Base-by-base conservation (phyloP, 345 rosid genomes). In the Salix purpurea region DNA sequence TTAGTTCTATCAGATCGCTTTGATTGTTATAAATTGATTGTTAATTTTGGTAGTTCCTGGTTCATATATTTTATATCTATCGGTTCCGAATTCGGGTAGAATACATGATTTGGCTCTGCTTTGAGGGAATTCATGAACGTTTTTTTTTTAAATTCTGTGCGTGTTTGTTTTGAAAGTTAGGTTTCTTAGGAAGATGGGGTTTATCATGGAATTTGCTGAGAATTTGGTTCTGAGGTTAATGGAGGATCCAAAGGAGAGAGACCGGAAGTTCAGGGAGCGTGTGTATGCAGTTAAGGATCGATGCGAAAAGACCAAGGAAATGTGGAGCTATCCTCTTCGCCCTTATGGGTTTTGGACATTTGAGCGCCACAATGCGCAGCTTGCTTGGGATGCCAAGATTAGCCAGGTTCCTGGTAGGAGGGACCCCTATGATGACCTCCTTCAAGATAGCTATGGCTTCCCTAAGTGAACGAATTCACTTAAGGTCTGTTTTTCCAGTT, bases 321-420 rank as follows among this genome's bases (percentile, higher is more conserved):
- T 94, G 98, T 94, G 98, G 98, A 91, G 90, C 74, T 89, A 76
- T 13, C 99, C 99, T 36, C 76, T 96, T 61, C 97, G 99, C 21
- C 99, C 99, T 40, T 94, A 96, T 48, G 99, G 99, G 4, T 94
- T 94, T 77, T 92, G 97, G 98, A 96, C 98, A 0, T 94, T 96
- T 65, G 98, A 94, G 81, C 91, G 98, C 67, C 97, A 94, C 82
- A 96, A 96, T 39, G 84, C 96, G 16, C 99, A 96, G 85, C 95
- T 96, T 54, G 88, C 89, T 52, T 88, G 95, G 97, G 98, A 93
- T 82, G 84, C 98, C 66, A 94, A 96, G 93, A 96, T 96, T 76
- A 94, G 98, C 87, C 97, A 96, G 83, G 99, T 84, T 0, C 92
- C 90, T 12, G 98, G 98, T 44, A 88, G 99, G 1, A 89, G 99